Evolutionary conservation across 2,329 filamentous ascomycete species (phyloP), one percentile per base, ranked within the genome.

Genomic region (Diaporthe caulivora): DNA sequence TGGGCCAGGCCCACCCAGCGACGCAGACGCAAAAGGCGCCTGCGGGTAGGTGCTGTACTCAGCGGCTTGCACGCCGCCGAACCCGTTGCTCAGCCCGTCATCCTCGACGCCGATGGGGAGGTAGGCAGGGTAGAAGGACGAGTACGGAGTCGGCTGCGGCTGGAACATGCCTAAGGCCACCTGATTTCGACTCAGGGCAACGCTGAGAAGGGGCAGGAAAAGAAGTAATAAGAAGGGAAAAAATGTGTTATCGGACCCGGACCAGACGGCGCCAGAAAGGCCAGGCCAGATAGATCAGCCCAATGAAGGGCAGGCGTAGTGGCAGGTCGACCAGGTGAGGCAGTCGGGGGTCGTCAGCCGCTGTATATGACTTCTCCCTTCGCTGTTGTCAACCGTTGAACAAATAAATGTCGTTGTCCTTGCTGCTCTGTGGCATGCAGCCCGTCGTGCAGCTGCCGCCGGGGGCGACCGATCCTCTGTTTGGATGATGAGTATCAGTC

Each of bases 111-210:
- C 34, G 24, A 29, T 21, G 29, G 37, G 24, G 2, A 71, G 24
- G 49, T 71, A 75, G 37, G 60, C 29, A 26, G 58, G 47, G 54
- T 40, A 68, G 26, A 51, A 85, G 77, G 84, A 81, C 76, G 83
- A 80, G 76, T 85, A 88, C 71, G 87, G 84, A 70, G 86, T 86
- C 71, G 86, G 83, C 77, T 88, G 86, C 78, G 88, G 85, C 81
- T 88, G 86, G 83, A 88, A 90, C 88, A 90, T 90, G 81, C 82
- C 85, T 78, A 77, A 62, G 15, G 21, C 37, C 29, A 26, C 57
- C 60, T 47, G 18, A 29, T 8, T 15, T 51, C 13, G 51, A 53
- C 10, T 24, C 15, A 26, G 31, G 40, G 42, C n/a, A 49, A 40
- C 24, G 55, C 55, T 44, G 29, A 18, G 17, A 24, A 49, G 57